phyloP scores from a whole-genome alignment of 2,329 filamentous ascomycete species.

The Scedosporium aurantiacum region DNA sequence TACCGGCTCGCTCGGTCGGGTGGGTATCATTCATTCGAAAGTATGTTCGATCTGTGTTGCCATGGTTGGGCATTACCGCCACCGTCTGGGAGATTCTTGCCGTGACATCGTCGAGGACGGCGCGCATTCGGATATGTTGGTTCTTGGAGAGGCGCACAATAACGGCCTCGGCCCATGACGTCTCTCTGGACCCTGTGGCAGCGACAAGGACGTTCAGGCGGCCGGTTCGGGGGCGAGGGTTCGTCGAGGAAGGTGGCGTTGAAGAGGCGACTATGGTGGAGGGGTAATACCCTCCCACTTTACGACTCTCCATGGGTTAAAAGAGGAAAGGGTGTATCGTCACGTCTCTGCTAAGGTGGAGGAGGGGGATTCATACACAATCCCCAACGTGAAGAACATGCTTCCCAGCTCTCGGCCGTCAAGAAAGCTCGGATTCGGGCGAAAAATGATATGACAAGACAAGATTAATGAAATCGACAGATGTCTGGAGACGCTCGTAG shows the following conservation, averaged over 20 bases:
- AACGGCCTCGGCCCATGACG: slow-evolving; percentile 54
- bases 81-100: slow-evolving; percentile 52
- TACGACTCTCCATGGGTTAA: background rate
- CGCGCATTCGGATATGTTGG: slow-evolving; percentile 47
- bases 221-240: background rate
- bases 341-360: background rate
- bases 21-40: background rate
- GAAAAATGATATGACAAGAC: background rate
- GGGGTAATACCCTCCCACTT: background rate
- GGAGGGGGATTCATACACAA: background rate
- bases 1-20: slow-evolving; percentile 10
- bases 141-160: slow-evolving; percentile 58
- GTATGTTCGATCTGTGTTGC: slow-evolving; percentile 13
- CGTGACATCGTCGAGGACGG: slow-evolving; percentile 55
- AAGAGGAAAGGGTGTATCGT: background rate
- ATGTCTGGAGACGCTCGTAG: background rate
- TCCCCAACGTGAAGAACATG: background rate
- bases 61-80: slow-evolving; percentile 46
- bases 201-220: slow-evolving; percentile 49
- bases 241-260: background rate
- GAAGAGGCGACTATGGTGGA: background rate
- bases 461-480: background rate
- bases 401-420: background rate
- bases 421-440: background rate
- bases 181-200: slow-evolving; percentile 53